Evolutionary conservation across 352 stramenopile genomes (phyloP), one percentile per base, ranked within the genome.

Genomic region (Phytophthora syringae): DNA sequence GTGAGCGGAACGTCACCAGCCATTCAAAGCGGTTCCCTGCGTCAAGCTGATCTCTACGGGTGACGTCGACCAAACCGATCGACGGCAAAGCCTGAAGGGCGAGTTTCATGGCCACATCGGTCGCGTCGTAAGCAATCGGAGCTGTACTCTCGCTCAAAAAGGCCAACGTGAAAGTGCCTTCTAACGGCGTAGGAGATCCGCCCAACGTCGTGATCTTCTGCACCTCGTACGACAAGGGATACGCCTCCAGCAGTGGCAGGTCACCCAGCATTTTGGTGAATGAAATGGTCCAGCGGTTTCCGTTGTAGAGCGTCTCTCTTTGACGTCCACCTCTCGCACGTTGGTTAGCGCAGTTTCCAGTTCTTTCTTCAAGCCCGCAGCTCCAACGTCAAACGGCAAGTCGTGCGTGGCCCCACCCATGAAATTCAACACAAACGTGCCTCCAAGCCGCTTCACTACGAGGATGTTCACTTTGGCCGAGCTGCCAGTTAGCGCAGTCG

Each of bases 261-360:
- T 99, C 97, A n/a, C 97, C 97, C 7, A 98, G 58, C 67, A 97
- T 97, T 52, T 96, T 94, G 0, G 92, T 98, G 58, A 99, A 99
- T 18, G 96, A 98, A 18, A 99, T 84, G 9, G 84, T 97, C 95
- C 95, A 99, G 21, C 89, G 84, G 72, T 98, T 91, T 45, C 93
- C 77, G 76, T 91, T 93, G 51, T 82, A 86, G 7, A 88, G 67
- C 27, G 92, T 76, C 25, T 92, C 77, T 45, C 82, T 16, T 63
- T 67, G 15, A 94, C 86, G 50, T 95, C 87, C 0, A 95, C 86
- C 64, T 94, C 60, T 9, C 65, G 52, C 7, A 96, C 76, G 1
- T 63, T 59, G 2, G 50, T 67, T 24, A 95, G 44, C 25, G 67
- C 13, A 21, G 76, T 79, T 62, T 98, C 90, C 27, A 99, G 67